Base-by-base conservation (phyloP, 345 rosid species). In the Gossypium turneri region DNA sequence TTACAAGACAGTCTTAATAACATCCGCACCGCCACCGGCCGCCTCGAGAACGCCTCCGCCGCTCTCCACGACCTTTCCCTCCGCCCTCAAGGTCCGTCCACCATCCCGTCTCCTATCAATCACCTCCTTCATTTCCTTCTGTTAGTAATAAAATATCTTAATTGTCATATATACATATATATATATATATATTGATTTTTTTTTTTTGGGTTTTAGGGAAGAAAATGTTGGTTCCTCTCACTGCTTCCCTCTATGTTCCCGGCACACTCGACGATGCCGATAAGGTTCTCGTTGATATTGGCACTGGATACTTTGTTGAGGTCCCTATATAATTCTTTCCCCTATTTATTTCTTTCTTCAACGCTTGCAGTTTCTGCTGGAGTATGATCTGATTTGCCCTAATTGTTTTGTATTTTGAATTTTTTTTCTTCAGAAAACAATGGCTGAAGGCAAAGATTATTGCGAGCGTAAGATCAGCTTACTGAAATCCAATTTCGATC, bases 261-360 rank as follows among this genome's bases (percentile, higher is more conserved):
- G 98, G 97, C 22, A 77, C 84, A 6, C 98, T 96, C 44, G 93
- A 93, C 75, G 97, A 89, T 15, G 87, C 97, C 34, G 88, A 88
- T 58, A 89, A 85, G 45, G 93, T 93, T 48, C 88, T 96, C 29
- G 97, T 96, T 65, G 97, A 96, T 81, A 88, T 96, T 56, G 98
- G 99, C 72, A 96, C 99, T 65, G 99, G 99, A 20, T 96, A 90
- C 87, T 96, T 96, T 87, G 92, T 93, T 53, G 97, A 95, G 98
- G 98, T 91, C 64, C 71, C 51, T n/a, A 38, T 53, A 25, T 64
- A 16, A 53, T 38, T 17, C 0, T 34, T 47, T 53, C n/a, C 10
- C n/a, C 47, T 55, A 66, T 55, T 51, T 60, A 41, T 59, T 67
- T 3, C 27, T 57, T 17, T 29, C 22, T 73, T 66, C 38, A 20